Conservation (phyloP, 1,284 basidiomycete species). For the Apiotrichum sp. region DNA sequence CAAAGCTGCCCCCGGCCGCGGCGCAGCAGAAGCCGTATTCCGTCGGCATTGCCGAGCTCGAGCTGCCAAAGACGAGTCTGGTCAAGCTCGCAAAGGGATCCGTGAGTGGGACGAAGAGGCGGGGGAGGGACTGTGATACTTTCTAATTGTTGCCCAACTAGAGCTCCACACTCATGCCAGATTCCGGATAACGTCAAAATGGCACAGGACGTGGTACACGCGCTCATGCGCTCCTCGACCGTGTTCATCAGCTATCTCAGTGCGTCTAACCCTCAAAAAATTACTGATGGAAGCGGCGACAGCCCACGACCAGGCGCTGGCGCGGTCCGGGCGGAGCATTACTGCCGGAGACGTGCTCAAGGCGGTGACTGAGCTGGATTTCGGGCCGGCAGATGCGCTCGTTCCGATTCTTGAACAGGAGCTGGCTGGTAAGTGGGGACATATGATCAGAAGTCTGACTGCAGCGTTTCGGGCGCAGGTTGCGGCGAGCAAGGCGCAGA, state of each 20-base stretch:
- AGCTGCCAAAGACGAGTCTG: conserved; percentile 72
- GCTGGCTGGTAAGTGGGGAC: conserved; percentile 57
- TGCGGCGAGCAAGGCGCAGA: conserved; percentile 28
- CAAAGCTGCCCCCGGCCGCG: conserved; percentile 15
- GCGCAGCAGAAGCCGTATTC: conserved; percentile 31
- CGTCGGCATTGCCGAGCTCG: conserved; percentile 65
- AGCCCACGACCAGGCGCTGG: conserved; percentile 76
- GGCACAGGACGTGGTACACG: conserved; percentile 76
- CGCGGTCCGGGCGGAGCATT: conserved; percentile 79
- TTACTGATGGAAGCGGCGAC: conserved; percentile 12
- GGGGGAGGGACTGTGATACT: too few species aligned
- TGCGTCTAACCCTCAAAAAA: conserved; percentile 52
- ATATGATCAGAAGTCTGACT: neutral
- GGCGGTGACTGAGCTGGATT: conserved; percentile 72
- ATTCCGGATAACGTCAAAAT: conserved; percentile 76
- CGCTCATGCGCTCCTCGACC: conserved; percentile 75
- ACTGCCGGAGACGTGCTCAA: conserved; percentile 81
- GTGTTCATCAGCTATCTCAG: conserved; percentile 87
- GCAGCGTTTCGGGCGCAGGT: conserved; percentile 34
- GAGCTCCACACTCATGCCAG: conserved; percentile 45
- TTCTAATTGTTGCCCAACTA: too few species aligned
- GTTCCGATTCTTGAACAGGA: conserved; percentile 63
- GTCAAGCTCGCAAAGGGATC: conserved; percentile 71
- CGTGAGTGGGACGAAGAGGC: too few species aligned
- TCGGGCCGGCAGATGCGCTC: conserved; percentile 58